Evolutionary conservation across 495 filamentous ascomycete genomes (phyloP).

Genomic region (Sporormia fimetaria): DNA sequence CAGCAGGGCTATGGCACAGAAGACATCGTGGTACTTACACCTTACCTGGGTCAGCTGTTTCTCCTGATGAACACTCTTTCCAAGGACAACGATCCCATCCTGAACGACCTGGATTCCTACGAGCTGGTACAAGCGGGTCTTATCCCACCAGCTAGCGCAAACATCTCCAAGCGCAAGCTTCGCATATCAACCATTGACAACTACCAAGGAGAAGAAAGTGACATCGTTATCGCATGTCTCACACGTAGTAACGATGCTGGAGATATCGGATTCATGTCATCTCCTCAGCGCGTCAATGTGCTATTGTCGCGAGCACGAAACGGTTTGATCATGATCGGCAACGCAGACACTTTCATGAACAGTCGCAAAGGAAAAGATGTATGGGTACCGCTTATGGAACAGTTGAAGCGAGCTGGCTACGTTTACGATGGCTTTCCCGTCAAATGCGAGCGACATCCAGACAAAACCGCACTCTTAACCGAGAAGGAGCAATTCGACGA

Average conservation of each 20-base stretch:
- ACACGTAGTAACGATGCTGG: slow-evolving; percentile 53
- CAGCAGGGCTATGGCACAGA: slow-evolving; percentile 65
- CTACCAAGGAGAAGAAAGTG: slow-evolving; percentile 70
- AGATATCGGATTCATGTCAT: slow-evolving; percentile 66
- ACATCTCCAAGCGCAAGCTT: slow-evolving; percentile 41
- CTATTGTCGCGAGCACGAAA: slow-evolving; percentile 59
- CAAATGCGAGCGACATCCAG: slow-evolving; percentile 54
- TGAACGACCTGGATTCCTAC: slow-evolving; percentile 59
- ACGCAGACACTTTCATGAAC: slow-evolving; percentile 53
- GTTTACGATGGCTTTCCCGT: slow-evolving; percentile 63
- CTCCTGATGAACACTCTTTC: slow-evolving; percentile 45
- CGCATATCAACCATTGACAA: slow-evolving; percentile 65
- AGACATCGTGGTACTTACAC: slow-evolving; percentile 59
- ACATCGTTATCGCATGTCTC: slow-evolving; percentile 58
- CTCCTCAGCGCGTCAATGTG: slow-evolving; percentile 60
- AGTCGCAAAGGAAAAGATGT: slow-evolving; percentile 47
- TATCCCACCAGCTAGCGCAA: slow-evolving; percentile 43
- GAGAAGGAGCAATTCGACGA: slow-evolving; percentile 46
- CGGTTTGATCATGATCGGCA: slow-evolving; percentile 60
- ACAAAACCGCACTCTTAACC: slow-evolving; percentile 37
- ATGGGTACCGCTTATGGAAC: slow-evolving; percentile 50
- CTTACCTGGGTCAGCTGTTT: slow-evolving; percentile 47
- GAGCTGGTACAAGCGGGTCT: slow-evolving; percentile 59
- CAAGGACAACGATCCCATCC: slow-evolving; percentile 46
- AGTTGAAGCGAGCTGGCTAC: slow-evolving; percentile 42